phyloP scores from a whole-genome alignment of 139 green algal genomes.

The Spirogloea muscicola region DNA sequence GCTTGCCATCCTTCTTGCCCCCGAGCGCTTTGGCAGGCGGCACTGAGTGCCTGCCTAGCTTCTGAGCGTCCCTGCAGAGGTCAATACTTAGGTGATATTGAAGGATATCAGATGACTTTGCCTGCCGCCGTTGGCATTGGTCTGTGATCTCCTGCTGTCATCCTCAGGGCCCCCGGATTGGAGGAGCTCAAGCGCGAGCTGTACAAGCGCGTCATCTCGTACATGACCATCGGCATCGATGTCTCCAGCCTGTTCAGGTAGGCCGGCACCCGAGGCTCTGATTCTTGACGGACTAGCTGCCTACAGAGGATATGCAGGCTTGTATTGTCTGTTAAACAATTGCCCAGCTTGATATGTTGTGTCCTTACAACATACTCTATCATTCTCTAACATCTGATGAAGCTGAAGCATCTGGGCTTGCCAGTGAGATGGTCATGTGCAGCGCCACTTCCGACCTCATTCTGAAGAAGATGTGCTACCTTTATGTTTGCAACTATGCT shows the following conservation, averaged over 20 bases:
- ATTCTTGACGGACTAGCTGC: conserved; percentile 34
- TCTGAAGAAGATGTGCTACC: conserved; percentile 97
- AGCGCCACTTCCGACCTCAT: conserved; percentile 69
- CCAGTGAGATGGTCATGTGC: conserved; percentile 53
- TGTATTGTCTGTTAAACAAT: too few relatives aligned
- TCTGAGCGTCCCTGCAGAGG: neutral
- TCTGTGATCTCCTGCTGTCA: too few relatives aligned
- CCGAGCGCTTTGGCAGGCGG: neutral
- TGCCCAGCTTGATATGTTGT: too few relatives aligned
- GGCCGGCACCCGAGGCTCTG: too few relatives aligned
- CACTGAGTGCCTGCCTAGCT: too few relatives aligned
- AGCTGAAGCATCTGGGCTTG: too few relatives aligned
- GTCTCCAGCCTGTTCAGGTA: conserved; percentile 80
- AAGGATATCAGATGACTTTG: too few relatives aligned
- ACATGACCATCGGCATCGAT: conserved; percentile 91
- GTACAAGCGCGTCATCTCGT: conserved; percentile 83
- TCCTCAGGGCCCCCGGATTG: conserved; percentile 28
- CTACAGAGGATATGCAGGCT: too few relatives aligned
- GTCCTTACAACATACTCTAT: too few relatives aligned
- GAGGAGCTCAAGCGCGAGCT: conserved; percentile 61
- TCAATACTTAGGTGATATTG: neutral
- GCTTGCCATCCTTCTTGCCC: neutral
- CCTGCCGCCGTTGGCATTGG: too few relatives aligned
- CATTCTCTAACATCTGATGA: too few relatives aligned
- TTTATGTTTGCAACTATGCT: conserved; percentile 57